phyloP scores from a whole-genome alignment of 192 early-diverging fungal species.

The Coemansia sp. region DNA sequence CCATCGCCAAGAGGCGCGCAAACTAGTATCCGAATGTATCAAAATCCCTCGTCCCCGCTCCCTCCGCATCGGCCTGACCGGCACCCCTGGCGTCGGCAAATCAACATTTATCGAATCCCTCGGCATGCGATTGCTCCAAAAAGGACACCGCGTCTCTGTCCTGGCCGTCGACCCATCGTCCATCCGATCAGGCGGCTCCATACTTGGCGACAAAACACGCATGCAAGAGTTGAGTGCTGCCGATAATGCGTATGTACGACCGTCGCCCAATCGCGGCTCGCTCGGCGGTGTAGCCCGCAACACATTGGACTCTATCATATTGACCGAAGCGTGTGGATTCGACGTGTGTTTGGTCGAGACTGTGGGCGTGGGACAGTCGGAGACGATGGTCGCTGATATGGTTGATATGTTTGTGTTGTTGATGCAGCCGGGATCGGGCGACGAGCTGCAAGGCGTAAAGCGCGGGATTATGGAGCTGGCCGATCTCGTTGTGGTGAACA shows the following conservation, averaged over 20 bases:
- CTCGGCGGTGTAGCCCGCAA: slow-evolving; percentile 77
- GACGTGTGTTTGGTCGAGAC: slow-evolving; percentile 81
- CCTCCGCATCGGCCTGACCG: slow-evolving; percentile 77
- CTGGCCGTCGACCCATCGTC: slow-evolving; percentile 85
- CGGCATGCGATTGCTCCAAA: slow-evolving; percentile 67
- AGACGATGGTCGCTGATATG: slow-evolving; percentile 85
- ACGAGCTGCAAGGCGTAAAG: slow-evolving; percentile 89
- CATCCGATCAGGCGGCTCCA: slow-evolving; percentile 74
- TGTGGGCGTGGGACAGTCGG: slow-evolving; percentile 84
- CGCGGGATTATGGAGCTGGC: slow-evolving; percentile 85
- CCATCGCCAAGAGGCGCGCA: slow-evolving; percentile 61
- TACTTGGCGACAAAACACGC: slow-evolving; percentile 83
- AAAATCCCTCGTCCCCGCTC: slow-evolving; percentile 39
- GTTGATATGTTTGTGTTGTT: slow-evolving; percentile 83
- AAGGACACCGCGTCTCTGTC: slow-evolving; percentile 73
- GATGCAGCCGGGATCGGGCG: slow-evolving; percentile 78
- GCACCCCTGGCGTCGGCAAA: slow-evolving; percentile 81
- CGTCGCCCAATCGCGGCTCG: slow-evolving; percentile 72
- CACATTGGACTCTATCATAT: slow-evolving; percentile 76
- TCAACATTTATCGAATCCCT: slow-evolving; percentile 85
- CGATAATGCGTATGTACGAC: slow-evolving; percentile 69
- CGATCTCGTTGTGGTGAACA: slow-evolving; percentile 80
- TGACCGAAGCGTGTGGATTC: slow-evolving; percentile 79
- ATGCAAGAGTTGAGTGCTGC: slow-evolving; percentile 73
- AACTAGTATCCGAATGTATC: slow-evolving; percentile 59